These are phyloP conservation scores for Komagataea norvegica DNA, from an alignment of 1,139 yeast genomes.

Conservation along the genomic window DNA sequence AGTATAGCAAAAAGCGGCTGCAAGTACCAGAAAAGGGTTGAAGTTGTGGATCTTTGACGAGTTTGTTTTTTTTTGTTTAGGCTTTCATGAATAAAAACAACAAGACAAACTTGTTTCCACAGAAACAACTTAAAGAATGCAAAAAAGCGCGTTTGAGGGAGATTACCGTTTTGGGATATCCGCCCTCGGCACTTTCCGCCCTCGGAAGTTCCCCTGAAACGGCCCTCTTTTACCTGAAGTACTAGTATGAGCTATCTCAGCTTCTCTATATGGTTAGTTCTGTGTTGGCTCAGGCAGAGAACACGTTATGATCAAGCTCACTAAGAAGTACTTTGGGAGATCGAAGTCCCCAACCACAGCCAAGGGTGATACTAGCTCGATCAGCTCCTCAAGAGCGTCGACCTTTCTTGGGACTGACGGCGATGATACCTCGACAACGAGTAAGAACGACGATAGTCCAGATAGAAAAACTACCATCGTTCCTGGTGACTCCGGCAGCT, in stretches of 20 bases:
- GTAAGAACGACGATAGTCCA: conserved; percentile 1
- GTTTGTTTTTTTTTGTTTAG: not conserved
- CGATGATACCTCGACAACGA: conserved; percentile 3
- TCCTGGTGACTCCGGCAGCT: conserved; percentile 3
- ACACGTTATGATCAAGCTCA: conserved; percentile 28
- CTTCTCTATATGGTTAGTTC: no score
- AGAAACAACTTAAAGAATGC: conserved; percentile 1
- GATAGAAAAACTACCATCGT: conserved; percentile 12
- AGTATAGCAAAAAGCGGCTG: no score
- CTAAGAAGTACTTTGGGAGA: conserved; percentile 30
- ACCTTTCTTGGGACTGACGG: not conserved
- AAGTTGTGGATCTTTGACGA: not conserved
- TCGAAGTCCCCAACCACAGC: conserved; percentile 22
- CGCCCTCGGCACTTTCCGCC: not conserved
- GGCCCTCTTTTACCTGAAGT: no score
- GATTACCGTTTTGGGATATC: not conserved
- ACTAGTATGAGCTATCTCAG: no score
- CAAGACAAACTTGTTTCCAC: no score
- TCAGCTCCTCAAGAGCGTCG: conserved; percentile 5
- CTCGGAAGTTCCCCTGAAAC: not conserved
- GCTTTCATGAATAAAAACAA: no score
- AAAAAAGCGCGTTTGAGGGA: conserved; percentile 8
- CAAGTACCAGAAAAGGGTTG: no score
- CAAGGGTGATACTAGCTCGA: conserved; percentile 6
- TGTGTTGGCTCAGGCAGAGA: no score